Base-by-base conservation (phyloP, 116 monocot species). In the Cymodocea nodosa region DNA sequence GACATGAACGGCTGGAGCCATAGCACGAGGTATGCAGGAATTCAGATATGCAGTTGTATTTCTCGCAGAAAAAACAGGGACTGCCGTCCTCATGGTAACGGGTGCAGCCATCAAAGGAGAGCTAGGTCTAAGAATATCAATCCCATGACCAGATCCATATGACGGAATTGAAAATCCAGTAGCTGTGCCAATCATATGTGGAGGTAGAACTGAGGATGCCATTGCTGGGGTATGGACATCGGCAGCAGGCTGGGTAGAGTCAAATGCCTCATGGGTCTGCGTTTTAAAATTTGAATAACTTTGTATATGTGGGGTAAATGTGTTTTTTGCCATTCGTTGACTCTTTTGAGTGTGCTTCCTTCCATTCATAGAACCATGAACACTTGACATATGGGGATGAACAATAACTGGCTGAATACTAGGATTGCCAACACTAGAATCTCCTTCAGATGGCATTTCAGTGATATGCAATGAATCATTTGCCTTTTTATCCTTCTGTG, bases 1-100 rank as follows among this genome's bases (percentile, higher is more conserved):
- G n/a, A 76, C 59, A n/a, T 52, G 39, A 63, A 73, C 83, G 52
- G 78, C 62, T 24, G 84, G 69, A 37, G 84, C 72, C 17, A 59
- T 16, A 15, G 51, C 56, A 39, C 30, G 65, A 24, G 58, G 17
- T 35, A 51, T 30, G 39, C 44, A 17, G 12, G 62, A 12, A 12
- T 35, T 60, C 8, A 50, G 9, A 34, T 68, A 71, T 35, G 71
- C 30, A 15, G 54, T 3, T 17, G 11, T 35, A 49, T 20, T 58
- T 69, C 59, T 69, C 59, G 69, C 57, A 15, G 69, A 69, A 59
- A 44, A 59, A 12, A 59, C 69, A 30, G 69, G 69, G 16, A 69
- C 50, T 23, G 59, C 49, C 4, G 69, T 69, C 58, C 69, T 69
- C 7, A 69, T 59, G 15, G 39, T 69, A 18, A 69, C 69, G 13